Base-by-base conservation (phyloP, 257 asterid genomes). In the Gentiana dahurica region DNA sequence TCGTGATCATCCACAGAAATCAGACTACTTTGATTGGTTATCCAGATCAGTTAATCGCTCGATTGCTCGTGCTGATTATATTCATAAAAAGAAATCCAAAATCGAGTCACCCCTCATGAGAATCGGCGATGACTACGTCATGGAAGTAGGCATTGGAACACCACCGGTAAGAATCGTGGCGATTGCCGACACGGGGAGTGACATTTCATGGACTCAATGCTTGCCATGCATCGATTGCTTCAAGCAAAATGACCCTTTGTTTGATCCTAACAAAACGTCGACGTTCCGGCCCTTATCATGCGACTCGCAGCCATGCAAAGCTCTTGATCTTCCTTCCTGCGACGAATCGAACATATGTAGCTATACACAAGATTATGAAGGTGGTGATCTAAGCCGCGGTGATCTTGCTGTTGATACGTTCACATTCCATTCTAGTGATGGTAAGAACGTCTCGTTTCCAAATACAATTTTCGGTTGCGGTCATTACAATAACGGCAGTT, bases 121-220 rank as follows among this genome's bases (percentile, higher is more conserved):
- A 8, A 11, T 0, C 1, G 36, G 45, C 0, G 89, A 86, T 0
- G 92, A 78, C 4, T 85, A 76, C 64, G 53, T 85, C 2, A 74
- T 85, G 73, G 73, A 69, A 49, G 36, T 74, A 12, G 3, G 51
- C 8, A 55, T 85, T 11, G 95, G 95, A 6, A 78, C 71, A 0
- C 95, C 95, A 7, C 82, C 92, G 0, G 55, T 71, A 9, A 73
- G 69, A 34, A 54, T 63, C 7, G 34, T 66, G 1, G 84, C 73
- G 10, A 70, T 78, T n/a, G 79, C 81, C 4, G 88, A 82, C 48
- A 85, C 91, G 0, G 86, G 91, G 1, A 82, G 91, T 53, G 88
- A 85, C 6, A 45, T 85, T 15, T 58, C 78, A 0, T 81, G 94
- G 94, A 72, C 79, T 3, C 94, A 79, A 34, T 85, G 88, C 71